phyloP scores from a whole-genome alignment of 352 stramenopile genomes.

The Pythium dissotocum region DNA sequence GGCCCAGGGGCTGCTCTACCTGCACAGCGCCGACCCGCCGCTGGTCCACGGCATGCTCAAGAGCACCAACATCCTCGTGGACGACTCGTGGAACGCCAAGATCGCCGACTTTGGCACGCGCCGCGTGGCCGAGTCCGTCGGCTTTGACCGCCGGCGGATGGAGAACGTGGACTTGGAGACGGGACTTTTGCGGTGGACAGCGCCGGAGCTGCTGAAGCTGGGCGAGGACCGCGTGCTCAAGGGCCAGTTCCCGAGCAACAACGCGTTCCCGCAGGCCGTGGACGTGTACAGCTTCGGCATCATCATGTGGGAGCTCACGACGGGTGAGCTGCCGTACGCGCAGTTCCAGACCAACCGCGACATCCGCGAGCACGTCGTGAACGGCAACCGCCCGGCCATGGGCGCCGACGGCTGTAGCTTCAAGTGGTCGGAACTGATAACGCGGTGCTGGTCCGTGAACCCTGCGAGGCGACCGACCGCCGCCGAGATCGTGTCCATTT shows the following conservation, averaged over 20 bases:
- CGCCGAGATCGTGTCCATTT: constrained; percentile 77
- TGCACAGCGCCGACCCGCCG: constrained; percentile 82
- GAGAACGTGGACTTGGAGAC: constrained; percentile 58
- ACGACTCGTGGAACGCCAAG: constrained; percentile 90
- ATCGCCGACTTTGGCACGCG: constrained; percentile 85
- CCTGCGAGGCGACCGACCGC: constrained; percentile 64
- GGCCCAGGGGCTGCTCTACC: constrained; percentile 75
- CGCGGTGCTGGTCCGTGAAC: constrained; percentile 84
- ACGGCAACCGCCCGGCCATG: constrained; percentile 72
- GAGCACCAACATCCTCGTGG: constrained; percentile 87
- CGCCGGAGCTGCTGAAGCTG: constrained; percentile 77
- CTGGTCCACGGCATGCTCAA: constrained; percentile 88
- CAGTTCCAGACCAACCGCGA: constrained; percentile 70
- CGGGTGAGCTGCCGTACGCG: constrained; percentile 74
- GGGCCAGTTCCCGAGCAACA: constrained; percentile 50
- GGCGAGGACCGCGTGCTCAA: constrained; percentile 74
- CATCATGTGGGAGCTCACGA: constrained; percentile 88
- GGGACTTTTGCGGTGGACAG: constrained; percentile 70
- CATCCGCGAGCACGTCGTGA: constrained; percentile 75
- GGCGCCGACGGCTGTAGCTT: constrained; percentile 76
- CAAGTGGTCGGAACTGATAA: constrained; percentile 85
- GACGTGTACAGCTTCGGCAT: constrained; percentile 89
- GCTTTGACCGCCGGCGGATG: constrained; percentile 65
- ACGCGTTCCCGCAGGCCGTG: constrained; percentile 62
- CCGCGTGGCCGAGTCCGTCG: constrained; percentile 76